Evolutionary conservation across 495 filamentous ascomycete genomes (phyloP), one percentile per base, ranked within the genome.

Genomic region (Mycothermus thermophilus): DNA sequence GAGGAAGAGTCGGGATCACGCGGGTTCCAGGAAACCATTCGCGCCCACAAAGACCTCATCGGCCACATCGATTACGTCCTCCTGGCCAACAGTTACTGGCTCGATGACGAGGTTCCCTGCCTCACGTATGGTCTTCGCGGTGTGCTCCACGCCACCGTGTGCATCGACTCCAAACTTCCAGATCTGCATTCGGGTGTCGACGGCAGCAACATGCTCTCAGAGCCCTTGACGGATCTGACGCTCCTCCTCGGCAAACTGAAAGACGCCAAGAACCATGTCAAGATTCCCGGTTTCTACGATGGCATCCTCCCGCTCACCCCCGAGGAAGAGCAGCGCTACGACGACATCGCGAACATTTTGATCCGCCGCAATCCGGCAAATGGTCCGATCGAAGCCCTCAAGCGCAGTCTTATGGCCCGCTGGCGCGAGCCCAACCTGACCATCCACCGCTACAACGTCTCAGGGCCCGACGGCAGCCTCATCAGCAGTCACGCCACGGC

Each of bases 371-470:
- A 81, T 43, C 76, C 80, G 0, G 65, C 76, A 8, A 71, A 76
- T 14, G 71, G 75, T 3, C 74, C 83, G 10, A 57, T 75, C 5
- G 71, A 80, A 4, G 65, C 64, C 4, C 64, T 93, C 17, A 81
- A 83, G 36, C 65, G 72, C 17, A 85, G 76, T 13, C 66, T 97
- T 11, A 92, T 92, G 78, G 77, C 83, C 20, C 73, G 86, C 40
- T 97, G 90, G 90, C 80, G 86, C n/a, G 86, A 94, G 48, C 83
- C 92, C 0, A 88, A 87, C 13, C 64, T 96, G 17, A 96, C 90
- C 0, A 77, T 96, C 28, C 92, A 96, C 51, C 79, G 85, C 15
- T 77, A 94, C 51, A 83, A 90, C 41, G 87, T 92, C 0, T 88
- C 85, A 8, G 82, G 82, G 0, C 80, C 82, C 1, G 80, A 83